Percentiles rank a stretch among this genome's conserved stretches.
Conservation (phyloP, 768 basidiomycete species). For the Trametes elegans region DNA sequence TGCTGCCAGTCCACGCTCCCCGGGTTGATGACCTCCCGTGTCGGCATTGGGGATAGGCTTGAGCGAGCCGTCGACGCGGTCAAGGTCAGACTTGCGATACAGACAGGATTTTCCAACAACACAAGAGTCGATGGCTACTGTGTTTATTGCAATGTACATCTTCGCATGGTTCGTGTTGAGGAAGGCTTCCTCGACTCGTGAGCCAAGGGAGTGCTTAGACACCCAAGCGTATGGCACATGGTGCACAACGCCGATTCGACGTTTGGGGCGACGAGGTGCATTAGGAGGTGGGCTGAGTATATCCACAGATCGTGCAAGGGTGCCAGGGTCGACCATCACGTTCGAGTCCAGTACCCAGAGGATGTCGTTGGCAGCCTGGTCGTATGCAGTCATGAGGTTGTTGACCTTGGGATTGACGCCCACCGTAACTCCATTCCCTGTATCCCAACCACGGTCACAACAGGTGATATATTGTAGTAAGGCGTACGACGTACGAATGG, state of each 20-base stretch:
- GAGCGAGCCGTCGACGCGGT: constrained; percentile 66
- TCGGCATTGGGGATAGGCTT: constrained; percentile 40
- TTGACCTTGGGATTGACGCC: constrained; percentile 98
- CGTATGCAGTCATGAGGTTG: constrained; percentile 87
- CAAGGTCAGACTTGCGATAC: constrained; percentile 87
- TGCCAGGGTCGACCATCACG: constrained; percentile 71
- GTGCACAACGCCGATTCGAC: constrained; percentile 82
- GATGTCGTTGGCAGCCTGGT: constrained; percentile 79
- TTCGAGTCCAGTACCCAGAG: constrained; percentile 99
- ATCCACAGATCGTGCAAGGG: constrained; percentile 83
- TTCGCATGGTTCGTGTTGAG: constrained; percentile 97
- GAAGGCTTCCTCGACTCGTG: constrained; percentile 88
- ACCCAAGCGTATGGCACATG: constrained; percentile 90
- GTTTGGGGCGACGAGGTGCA: constrained; percentile 33
- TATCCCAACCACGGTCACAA: no score
- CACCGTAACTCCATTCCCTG: constrained; percentile 74
- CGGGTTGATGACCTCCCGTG: constrained; percentile 17
- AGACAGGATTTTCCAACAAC: constrained; percentile 96
- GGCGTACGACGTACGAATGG: constrained; percentile 58
- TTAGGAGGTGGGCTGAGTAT: constrained; percentile 49
- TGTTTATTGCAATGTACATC: constrained; percentile 95
- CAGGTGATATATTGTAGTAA: background rate
- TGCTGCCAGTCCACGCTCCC: constrained; percentile 61
- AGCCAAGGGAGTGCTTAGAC: constrained; percentile 68
- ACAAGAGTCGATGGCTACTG: constrained; percentile 86